These are phyloP conservation scores for Alternaria panax DNA, from an alignment of 2,329 filamentous ascomycete species.

Conservation along the genomic window DNA sequence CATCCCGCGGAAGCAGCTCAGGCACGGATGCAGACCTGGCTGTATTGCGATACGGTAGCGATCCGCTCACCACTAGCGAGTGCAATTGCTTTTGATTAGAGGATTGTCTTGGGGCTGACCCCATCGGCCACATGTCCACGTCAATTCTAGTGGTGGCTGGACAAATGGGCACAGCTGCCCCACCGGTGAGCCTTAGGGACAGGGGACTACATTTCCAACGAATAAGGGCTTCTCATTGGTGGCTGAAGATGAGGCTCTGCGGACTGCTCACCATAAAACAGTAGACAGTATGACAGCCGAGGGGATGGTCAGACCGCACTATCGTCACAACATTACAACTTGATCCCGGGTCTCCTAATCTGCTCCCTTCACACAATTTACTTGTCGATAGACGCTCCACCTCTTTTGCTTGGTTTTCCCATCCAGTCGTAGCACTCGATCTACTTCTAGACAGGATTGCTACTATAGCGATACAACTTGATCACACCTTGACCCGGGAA, in stretches of 20 bases:
- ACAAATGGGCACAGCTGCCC: conserved; percentile 26
- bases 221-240: conserved; percentile 21
- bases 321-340: conserved; percentile 41
- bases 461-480: conserved; percentile 3
- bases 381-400: conserved; percentile 33
- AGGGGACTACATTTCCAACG: conserved; percentile 13
- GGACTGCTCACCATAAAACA: conserved; percentile 41
- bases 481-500: neutral
- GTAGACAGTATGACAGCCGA: conserved; percentile 26
- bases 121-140: conserved; percentile 38
- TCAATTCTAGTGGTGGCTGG: conserved; percentile 39
- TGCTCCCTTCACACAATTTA: conserved; percentile 33
- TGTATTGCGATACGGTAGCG: conserved; percentile 30
- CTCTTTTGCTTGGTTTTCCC: conserved; percentile 29
- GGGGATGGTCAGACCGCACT: conserved; percentile 29
- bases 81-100: conserved; percentile 35
- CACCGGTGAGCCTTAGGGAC: conserved; percentile 41
- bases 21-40: conserved; percentile 20
- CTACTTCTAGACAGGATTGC: conserved; percentile 9
- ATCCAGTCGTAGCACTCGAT: conserved; percentile 17
- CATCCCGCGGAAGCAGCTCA: conserved; percentile 23
- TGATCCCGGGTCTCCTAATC: conserved; percentile 22
- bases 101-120: conserved; percentile 30
- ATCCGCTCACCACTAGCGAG: conserved; percentile 30
- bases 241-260: conserved; percentile 47